A percentile compares a stretch with the other conserved stretches of the same genome.
Evolutionary conservation across 2,329 filamentous ascomycete genomes (phyloP).

Genomic region (Ceratocystis huliohia): DNA sequence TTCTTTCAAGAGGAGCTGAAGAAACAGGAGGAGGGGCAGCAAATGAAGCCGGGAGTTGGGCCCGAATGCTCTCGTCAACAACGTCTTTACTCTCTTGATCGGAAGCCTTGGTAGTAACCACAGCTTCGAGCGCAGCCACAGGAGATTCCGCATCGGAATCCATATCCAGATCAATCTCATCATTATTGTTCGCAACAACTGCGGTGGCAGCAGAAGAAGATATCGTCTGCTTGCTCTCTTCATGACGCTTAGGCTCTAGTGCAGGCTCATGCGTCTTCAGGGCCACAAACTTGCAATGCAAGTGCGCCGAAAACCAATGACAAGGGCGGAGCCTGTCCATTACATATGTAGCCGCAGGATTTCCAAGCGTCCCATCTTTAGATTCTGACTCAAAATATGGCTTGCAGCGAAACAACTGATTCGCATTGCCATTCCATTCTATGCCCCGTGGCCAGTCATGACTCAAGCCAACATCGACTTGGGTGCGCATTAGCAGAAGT

Average conservation of each 20-base stretch:
- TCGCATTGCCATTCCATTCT: constrained; percentile 62
- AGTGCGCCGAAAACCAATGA: constrained; percentile 87
- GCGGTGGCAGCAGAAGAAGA: background rate
- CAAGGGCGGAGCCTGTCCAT: constrained; percentile 69
- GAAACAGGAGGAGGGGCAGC: constrained; percentile 28
- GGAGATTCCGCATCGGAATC: constrained; percentile 37
- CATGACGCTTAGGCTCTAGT: constrained; percentile 27
- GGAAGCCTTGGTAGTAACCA: constrained; percentile 1
- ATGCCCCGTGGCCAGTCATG: constrained; percentile 90
- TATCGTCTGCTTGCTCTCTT: constrained; percentile 24
- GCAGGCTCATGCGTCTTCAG: constrained; percentile 39
- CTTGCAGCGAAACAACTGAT: constrained; percentile 59
- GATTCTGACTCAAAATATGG: constrained; percentile 65
- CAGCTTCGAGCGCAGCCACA: constrained; percentile 4
- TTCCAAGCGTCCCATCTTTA: constrained; percentile 62
- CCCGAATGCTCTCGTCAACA: constrained; percentile 45
- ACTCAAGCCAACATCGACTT: constrained; percentile 81
- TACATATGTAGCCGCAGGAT: constrained; percentile 62
- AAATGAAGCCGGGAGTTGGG: constrained; percentile 67
- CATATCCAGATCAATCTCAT: constrained; percentile 59
- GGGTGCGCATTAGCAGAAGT: constrained; percentile 67
- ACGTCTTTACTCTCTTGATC: constrained; percentile 16
- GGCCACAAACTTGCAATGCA: constrained; percentile 80
- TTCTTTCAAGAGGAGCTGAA: constrained; percentile 25
- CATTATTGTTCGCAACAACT: constrained; percentile 37